phyloP scores from a whole-genome alignment of 2,329 filamentous ascomycete genomes.

The Pseudogymnoascus sp. region DNA sequence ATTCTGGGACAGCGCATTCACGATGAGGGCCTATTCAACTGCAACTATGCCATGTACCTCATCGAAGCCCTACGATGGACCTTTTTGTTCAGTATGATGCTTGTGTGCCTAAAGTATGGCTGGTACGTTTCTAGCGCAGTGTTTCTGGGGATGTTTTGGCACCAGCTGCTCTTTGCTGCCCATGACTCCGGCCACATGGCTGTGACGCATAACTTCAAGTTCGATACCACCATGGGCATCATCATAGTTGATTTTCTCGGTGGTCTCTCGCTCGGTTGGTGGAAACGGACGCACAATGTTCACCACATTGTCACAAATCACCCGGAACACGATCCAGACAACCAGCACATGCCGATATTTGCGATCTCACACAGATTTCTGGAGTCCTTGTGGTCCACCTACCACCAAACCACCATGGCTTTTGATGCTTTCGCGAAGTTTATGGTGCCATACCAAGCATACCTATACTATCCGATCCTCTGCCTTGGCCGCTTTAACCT shows the following conservation, averaged over 20 bases:
- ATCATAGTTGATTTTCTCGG: slow-evolving; percentile 83
- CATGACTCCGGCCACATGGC: slow-evolving; percentile 97
- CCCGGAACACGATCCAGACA: slow-evolving; percentile 92
- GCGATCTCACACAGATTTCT: slow-evolving; percentile 78
- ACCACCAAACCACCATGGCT: slow-evolving; percentile 71
- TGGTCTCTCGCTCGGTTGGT: slow-evolving; percentile 88
- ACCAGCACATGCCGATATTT: slow-evolving; percentile 83
- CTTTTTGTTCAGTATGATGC: slow-evolving; percentile 52
- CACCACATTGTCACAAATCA: slow-evolving; percentile 95
- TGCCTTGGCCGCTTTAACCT: slow-evolving; percentile 80
- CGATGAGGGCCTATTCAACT: slow-evolving; percentile 70
- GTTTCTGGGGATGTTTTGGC: slow-evolving; percentile 79
- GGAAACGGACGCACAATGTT: slow-evolving; percentile 93
- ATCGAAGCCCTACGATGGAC: slow-evolving; percentile 66
- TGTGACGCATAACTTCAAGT: slow-evolving; percentile 82
- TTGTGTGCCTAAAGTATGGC: slow-evolving; percentile 50
- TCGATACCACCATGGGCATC: slow-evolving; percentile 80
- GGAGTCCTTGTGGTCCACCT: slow-evolving; percentile 63
- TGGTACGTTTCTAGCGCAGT: slow-evolving; percentile 65
- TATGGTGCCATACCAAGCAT: slow-evolving; percentile 65
- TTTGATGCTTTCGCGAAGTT: slow-evolving; percentile 68
- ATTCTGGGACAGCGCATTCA: slow-evolving; percentile 61
- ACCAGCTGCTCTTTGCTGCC: slow-evolving; percentile 86
- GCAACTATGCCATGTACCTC: slow-evolving; percentile 72
- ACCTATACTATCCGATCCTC: slow-evolving; percentile 75